Base-by-base conservation (phyloP, 352 stramenopile genomes). In the Phytophthora boehmeriae region DNA sequence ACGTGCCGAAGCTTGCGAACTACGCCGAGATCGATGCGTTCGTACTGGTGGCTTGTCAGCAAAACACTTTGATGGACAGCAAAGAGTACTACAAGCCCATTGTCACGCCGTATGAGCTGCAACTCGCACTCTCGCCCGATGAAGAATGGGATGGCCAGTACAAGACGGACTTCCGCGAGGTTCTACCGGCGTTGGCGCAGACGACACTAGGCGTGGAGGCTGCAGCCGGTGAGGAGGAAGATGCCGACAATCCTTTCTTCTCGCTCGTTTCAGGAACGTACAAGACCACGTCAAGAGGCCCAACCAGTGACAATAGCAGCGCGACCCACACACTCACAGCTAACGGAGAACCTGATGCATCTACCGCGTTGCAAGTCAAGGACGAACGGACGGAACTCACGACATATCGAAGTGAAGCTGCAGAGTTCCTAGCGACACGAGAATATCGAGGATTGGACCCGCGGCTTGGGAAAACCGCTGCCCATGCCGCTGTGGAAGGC, bases 11-110 rank as follows among this genome's bases (percentile, higher is more conserved):
- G 76, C 81, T 99, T 17, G 90, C 93, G 16, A 99, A 99, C 63
- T 99, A 98, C 86, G 92, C 93, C 13, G 95, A 99, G 68, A 98
- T 99, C 71, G 97, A 99, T 63, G 94, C 86, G 42, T 99, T 98
- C 63, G 96, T 98, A 43, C 70, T 99, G 10, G 93, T 99, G 5
- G 95, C 96, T 30, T 99, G 97, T 66, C 84, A 96, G 57, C 92
- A 99, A 66, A 98, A 97, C 73, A 96, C 90, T 25, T 76, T 99
- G 9, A 92, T 99, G 73, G 88, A 97, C 71, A 92, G 80, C 56
- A 95, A 93, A 54, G 89, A 96, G 42, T 96, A 92, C 57, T 96
- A 93, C 72, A 96, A 96, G 63, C 89, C 89, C 11, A 94, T 97
- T 41, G 86, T 98, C 44, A 99, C 96, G 30, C 96, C 96, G 38